phyloP scores from a whole-genome alignment of 495 filamentous ascomycete genomes.

The Penicillium crystallinum region DNA sequence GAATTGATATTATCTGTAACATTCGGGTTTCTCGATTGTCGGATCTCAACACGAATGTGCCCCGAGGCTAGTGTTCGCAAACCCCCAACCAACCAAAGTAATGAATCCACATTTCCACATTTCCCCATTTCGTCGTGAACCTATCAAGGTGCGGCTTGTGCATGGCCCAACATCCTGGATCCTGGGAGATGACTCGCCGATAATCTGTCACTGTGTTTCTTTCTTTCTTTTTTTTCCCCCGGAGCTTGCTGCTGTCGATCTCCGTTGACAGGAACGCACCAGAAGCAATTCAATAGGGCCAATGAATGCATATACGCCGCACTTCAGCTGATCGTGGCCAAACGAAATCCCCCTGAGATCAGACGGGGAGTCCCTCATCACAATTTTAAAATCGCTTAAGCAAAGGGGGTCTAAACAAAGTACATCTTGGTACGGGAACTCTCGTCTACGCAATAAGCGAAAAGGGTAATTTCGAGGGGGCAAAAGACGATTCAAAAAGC shows the following conservation, averaged over 20 bases:
- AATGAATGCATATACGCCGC: not conserved
- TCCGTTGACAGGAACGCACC: conserved; percentile 5
- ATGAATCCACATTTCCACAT: not conserved
- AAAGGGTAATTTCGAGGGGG: not conserved
- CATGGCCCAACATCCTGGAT: conserved; percentile 28
- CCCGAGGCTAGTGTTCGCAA: conserved; percentile 21
- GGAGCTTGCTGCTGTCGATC: conserved; percentile 13
- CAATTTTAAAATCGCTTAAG: not conserved
- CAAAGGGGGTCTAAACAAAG: not conserved
- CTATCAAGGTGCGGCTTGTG: conserved; percentile 23
- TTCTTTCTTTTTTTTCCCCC: not conserved
- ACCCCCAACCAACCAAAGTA: conserved; percentile 15
- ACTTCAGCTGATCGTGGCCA: conserved; percentile 2
- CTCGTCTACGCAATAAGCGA: not conserved
- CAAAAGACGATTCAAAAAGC: not conserved
- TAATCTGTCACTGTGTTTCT: conserved; percentile 10
- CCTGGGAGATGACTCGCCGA: conserved; percentile 23
- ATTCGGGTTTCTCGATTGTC: conserved; percentile 16
- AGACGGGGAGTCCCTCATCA: too few relatives aligned
- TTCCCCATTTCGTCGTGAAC: conserved; percentile 10
- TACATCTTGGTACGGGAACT: conserved; percentile 3
- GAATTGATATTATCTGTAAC: conserved; percentile 4
- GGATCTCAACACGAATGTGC: conserved; percentile 21
- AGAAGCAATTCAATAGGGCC: not conserved
- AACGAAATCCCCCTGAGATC: conserved; percentile 29